phyloP scores from a whole-genome alignment of 306 rosid species.

The Prunus fruticosa region DNA sequence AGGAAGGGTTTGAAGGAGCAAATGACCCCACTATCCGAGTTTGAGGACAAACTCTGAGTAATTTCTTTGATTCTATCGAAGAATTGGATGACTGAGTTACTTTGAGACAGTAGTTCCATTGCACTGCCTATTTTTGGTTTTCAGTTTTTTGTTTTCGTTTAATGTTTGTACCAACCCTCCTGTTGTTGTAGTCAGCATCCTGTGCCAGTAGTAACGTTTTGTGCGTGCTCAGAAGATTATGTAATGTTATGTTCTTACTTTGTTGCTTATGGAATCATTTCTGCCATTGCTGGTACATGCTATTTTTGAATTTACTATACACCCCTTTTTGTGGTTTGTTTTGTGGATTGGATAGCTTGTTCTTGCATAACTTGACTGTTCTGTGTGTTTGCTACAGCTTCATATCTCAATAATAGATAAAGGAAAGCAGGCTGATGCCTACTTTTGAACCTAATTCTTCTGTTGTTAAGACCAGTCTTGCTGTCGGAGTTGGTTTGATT shows the following conservation, averaged over 20 bases:
- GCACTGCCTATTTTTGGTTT: conserved; percentile 6
- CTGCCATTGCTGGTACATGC: neutral
- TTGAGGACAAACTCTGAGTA: conserved; percentile 36
- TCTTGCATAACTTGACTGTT: neutral
- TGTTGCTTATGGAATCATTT: neutral
- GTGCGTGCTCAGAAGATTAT: neutral
- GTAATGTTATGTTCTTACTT: neutral
- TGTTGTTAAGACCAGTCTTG: too few relatives aligned
- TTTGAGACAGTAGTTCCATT: neutral
- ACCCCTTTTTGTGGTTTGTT: neutral
- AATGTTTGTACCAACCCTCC: neutral
- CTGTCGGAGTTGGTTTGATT: too few relatives aligned
- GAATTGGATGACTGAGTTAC: conserved; percentile 1
- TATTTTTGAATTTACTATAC: neutral
- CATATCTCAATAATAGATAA: too few relatives aligned
- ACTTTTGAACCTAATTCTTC: too few relatives aligned
- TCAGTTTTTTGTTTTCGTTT: neutral
- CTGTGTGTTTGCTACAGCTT: too few relatives aligned
- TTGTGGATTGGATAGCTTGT: neutral
- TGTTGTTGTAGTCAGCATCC: conserved; percentile 4
- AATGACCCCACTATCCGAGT: conserved; percentile 37
- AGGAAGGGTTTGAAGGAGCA: conserved; percentile 91
- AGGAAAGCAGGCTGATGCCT: too few relatives aligned
- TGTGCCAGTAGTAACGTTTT: neutral
- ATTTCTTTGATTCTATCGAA: too few relatives aligned